phyloP scores from a whole-genome alignment of 78 protist species.

The Dictyostelium brefeldianum region DNA sequence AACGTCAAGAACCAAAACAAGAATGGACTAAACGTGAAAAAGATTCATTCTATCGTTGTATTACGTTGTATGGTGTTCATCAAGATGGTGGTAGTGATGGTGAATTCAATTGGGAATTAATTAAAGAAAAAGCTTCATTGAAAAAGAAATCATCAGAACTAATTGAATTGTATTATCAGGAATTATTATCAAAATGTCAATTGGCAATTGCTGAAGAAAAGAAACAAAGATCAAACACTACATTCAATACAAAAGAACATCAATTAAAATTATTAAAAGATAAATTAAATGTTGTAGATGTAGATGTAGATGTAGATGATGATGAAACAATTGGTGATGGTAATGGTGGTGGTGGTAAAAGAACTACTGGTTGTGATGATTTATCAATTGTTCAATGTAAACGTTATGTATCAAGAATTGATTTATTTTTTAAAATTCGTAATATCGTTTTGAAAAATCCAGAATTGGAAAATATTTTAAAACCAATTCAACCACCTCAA shows the following conservation, averaged over 20 bases:
- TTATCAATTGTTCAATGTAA: conserved; percentile 72
- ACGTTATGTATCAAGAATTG: conserved; percentile 65
- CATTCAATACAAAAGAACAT: conserved; percentile 1
- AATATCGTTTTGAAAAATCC: not conserved
- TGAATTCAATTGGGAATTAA: conserved; percentile 64
- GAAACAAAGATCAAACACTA: not conserved
- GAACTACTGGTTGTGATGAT: conserved; percentile 24
- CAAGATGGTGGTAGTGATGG: not conserved
- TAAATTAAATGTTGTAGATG: not conserved
- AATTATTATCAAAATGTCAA: conserved; percentile 40
- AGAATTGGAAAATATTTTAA: conserved; percentile 2
- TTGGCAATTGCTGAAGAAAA: conserved; percentile 17
- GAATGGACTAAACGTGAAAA: conserved; percentile 86
- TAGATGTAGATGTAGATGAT: conserved; percentile 9
- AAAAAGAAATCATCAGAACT: conserved; percentile 74
- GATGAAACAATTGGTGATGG: conserved; percentile 11
- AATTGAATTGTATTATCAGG: conserved; percentile 57
- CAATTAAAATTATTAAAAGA: not conserved
- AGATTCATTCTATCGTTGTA: conserved; percentile 50
- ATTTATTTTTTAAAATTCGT: conserved; percentile 47
- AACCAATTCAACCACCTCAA: conserved; percentile 25
- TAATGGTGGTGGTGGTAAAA: not conserved
- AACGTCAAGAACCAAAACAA: conserved; percentile 23
- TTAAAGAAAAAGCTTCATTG: conserved; percentile 71
- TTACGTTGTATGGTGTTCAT: conserved; percentile 56